A percentile compares a stretch with the other conserved stretches of the same genome.
Conservation (phyloP, 1,139 yeast genomes). For the Saccharomyces uvarum region DNA sequence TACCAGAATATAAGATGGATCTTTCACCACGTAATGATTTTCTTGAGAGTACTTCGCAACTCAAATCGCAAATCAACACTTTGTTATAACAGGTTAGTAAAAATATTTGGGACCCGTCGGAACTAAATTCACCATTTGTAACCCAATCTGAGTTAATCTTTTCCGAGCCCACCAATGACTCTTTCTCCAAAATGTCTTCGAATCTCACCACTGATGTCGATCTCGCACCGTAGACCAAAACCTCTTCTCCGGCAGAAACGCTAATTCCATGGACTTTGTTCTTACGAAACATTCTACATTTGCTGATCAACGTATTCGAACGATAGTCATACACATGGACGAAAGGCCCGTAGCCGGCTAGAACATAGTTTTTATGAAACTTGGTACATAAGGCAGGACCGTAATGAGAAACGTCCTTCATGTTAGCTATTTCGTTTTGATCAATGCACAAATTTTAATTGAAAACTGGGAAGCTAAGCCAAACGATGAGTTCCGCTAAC, state of each 20-base stretch:
- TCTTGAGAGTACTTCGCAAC: slow-evolving; percentile 31
- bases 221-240: slow-evolving; percentile 63
- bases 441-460: background rate
- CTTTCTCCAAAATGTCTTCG: slow-evolving; percentile 25
- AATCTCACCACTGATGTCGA: slow-evolving; percentile 47
- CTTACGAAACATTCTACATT: slow-evolving; percentile 48
- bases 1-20: slow-evolving; percentile 81
- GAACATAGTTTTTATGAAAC: slow-evolving; percentile 36
- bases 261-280: slow-evolving; percentile 77
- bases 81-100: slow-evolving; percentile 77
- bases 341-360: slow-evolving; percentile 73
- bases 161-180: slow-evolving; percentile 34
- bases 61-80: slow-evolving; percentile 43
- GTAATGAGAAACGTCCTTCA: slow-evolving; percentile 28
- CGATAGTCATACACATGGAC: slow-evolving; percentile 48
- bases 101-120: slow-evolving; percentile 36
- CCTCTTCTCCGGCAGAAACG: slow-evolving; percentile 30
- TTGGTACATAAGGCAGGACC: slow-evolving; percentile 72
- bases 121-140: slow-evolving; percentile 46
- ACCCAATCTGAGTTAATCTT: slow-evolving; percentile 71
- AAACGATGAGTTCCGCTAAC: background rate
- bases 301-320: slow-evolving; percentile 36
- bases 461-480: background rate
- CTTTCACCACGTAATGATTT: slow-evolving; percentile 55
- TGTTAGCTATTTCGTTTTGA: background rate